Base-by-base conservation (phyloP, 352 stramenopile genomes). In the Pythium scleroteichum region DNA sequence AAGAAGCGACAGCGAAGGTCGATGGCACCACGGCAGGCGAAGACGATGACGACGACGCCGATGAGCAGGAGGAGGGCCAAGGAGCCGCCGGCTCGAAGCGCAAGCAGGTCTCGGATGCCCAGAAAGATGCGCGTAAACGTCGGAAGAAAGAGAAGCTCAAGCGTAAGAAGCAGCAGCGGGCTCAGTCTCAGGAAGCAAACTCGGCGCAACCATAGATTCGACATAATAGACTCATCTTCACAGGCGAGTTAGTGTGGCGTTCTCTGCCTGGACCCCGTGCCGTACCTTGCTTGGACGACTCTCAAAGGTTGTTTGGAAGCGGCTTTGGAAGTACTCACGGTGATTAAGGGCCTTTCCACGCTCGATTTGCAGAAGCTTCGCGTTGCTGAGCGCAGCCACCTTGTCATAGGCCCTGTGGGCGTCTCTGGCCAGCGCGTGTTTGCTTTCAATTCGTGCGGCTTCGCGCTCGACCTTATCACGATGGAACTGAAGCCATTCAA, bases 121-220 rank as follows among this genome's bases (percentile, higher is more conserved):
- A 92, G 67, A 85, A 79, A 26, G 80, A 94, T 27, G 42, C 64
- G 5, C 64, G 64, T 2, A 72, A 72, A 54, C 87, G 72, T 40
- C 82, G 82, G 26, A 94, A 93, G 62, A 78, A 79, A 42, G 72
- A 84, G 16, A 94, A 94, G 57, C 76, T 80, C 27, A 88, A 90
- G 69, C 78, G 79, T 16, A 87, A 87, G 59, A 72, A 79, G 53
- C 48, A 71, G 41, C 56, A 56, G 10, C 22, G 42, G 2, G 19
- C 10, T 4, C 3, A 53, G 23, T 13, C 27, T n/a, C 22, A 40
- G 13, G 4, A 40, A 26, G 29, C 29, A 35, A 35, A 5, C 29
- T 35, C 29, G 17, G 2, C 29, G 47, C 12, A 32, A 46, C 9
- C 49, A 69, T 75, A 42, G n/a, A 70, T 1, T 53, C 16, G 12